A percentile compares a stretch with the other conserved stretches of the same genome.
Evolutionary conservation across 176 grass and related monocot genomes (phyloP).

Genomic region (Urochloa ruziziensis): DNA sequence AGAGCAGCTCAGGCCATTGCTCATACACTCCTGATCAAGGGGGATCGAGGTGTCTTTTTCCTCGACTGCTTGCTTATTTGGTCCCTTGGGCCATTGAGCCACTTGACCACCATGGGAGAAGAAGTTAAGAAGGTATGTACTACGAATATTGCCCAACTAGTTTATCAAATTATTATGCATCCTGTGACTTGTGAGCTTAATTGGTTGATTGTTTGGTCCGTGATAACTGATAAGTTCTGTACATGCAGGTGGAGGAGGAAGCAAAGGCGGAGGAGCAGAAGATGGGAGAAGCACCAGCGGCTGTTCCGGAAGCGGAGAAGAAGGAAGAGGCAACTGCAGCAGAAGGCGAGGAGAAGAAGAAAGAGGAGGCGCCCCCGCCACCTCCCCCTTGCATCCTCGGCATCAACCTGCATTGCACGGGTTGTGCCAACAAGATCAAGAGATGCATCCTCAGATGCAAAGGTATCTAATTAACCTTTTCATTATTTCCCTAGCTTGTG

Average conservation of each 20-base stretch:
- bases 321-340: conserved; percentile 26
- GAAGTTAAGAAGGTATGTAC: conserved; percentile 31
- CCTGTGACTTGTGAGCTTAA: not conserved
- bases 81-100: not conserved
- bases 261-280: conserved; percentile 32
- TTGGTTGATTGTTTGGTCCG: not conserved
- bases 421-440: conserved; percentile 73
- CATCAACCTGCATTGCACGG: conserved; percentile 76
- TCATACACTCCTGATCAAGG: not conserved
- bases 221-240: not conserved
- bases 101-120: conserved; percentile 34
- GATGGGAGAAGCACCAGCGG: conserved; percentile 11
- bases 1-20: not conserved
- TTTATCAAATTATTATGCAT: not conserved
- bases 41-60: not conserved
- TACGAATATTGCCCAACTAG: not conserved
- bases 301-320: conserved; percentile 9
- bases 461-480: conserved; percentile 26
- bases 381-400: conserved; percentile 49
- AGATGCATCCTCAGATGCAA: conserved; percentile 65
- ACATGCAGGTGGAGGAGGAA: conserved; percentile 22
- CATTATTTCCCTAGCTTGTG: not conserved
- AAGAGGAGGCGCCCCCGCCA: conserved; percentile 32
- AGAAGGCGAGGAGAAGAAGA: not conserved
- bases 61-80: not conserved